phyloP scores from a whole-genome alignment of 129 eudicot species.

The Kitagawia praeruptora region DNA sequence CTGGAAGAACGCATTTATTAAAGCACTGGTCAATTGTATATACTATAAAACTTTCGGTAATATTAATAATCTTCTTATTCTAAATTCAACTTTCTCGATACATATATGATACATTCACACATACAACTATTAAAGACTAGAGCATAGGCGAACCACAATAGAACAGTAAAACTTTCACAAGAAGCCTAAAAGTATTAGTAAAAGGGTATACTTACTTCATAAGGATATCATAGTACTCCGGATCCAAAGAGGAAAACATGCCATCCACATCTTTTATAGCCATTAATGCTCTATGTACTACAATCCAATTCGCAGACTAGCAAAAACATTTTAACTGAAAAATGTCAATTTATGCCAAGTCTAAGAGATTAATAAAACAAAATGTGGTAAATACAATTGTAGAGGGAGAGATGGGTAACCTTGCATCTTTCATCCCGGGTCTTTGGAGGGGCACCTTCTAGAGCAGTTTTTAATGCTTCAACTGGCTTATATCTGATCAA shows the following conservation, averaged over 20 bases:
- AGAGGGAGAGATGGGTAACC: conserved; percentile 22
- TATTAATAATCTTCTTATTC: background rate
- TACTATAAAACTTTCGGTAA: background rate
- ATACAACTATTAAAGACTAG: too few species aligned
- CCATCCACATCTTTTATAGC: conserved; percentile 83
- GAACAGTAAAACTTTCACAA: background rate
- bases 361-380: background rate
- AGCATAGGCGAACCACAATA: background rate
- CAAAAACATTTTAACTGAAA: background rate
- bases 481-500: conserved; percentile 66
- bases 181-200: background rate
- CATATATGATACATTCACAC: background rate
- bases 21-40: background rate
- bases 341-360: background rate
- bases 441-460: conserved; percentile 81
- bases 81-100: background rate
- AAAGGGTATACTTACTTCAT: conserved; percentile 64
- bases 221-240: conserved; percentile 85
- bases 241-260: conserved; percentile 76
- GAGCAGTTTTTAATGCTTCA: conserved; percentile 82
- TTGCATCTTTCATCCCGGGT: conserved; percentile 89
- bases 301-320: conserved; percentile 94
- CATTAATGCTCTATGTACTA: conserved; percentile 89
- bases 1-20: background rate
- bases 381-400: background rate